These are phyloP conservation scores for Gastrolobium villosum DNA, from an alignment of 306 rosid species.

Conservation along the genomic window DNA sequence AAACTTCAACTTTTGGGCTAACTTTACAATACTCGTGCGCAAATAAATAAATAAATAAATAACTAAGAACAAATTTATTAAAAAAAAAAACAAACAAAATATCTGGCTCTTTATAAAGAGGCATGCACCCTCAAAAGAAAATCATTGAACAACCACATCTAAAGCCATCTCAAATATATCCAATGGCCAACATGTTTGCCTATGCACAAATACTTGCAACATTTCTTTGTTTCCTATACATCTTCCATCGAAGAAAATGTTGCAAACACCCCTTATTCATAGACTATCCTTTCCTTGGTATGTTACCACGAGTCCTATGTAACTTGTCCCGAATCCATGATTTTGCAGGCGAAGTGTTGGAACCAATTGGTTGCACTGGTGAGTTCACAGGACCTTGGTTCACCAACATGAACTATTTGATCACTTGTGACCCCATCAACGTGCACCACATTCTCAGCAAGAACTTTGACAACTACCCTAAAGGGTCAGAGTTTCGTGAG, in stretches of 20 bases:
- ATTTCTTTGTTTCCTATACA: not conserved
- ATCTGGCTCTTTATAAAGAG: too few relatives aligned
- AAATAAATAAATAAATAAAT: too few relatives aligned
- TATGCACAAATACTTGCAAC: not conserved
- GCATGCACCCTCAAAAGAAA: too few relatives aligned
- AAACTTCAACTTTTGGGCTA: too few relatives aligned
- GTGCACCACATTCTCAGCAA: constrained; percentile 46
- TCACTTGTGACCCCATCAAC: constrained; percentile 56
- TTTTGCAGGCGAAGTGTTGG: not conserved
- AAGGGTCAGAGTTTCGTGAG: constrained; percentile 48
- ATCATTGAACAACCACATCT: too few relatives aligned
- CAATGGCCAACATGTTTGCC: not conserved
- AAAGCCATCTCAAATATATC: too few relatives aligned
- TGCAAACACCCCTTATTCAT: constrained; percentile 22
- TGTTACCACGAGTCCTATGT: constrained; percentile 39
- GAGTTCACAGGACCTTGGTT: constrained; percentile 55
- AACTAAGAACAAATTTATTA: too few relatives aligned
- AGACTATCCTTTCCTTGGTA: constrained; percentile 58
- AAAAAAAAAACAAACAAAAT: too few relatives aligned
- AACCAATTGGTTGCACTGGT: constrained; percentile 33
- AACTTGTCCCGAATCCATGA: constrained; percentile 40
- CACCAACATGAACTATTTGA: constrained; percentile 5
- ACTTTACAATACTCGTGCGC: too few relatives aligned
- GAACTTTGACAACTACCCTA: constrained; percentile 45
- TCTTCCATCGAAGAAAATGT: not conserved